phyloP scores from a whole-genome alignment of 2,329 filamentous ascomycete species.

The Atkinsonella hypoxylon region DNA sequence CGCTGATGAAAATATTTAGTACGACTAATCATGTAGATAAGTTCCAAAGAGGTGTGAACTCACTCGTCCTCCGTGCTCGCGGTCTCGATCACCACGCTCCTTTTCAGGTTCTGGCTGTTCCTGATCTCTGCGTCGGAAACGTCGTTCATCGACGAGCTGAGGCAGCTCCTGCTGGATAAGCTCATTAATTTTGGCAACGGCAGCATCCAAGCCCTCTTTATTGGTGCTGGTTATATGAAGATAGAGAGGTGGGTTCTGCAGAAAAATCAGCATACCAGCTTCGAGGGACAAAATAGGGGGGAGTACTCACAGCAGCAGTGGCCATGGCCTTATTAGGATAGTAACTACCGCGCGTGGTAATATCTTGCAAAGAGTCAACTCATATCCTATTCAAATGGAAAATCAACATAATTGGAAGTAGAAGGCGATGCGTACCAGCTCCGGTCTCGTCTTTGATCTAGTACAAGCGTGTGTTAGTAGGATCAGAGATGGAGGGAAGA shows the following conservation, averaged over 20 bases:
- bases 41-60: constrained; percentile 12
- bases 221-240: constrained; percentile 89
- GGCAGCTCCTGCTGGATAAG: constrained; percentile 94
- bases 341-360: constrained; percentile 93
- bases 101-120: constrained; percentile 64
- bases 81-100: constrained; percentile 49
- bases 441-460: constrained; percentile 99
- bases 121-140: constrained; percentile 74
- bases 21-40: too few species aligned
- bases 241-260: constrained; percentile 80
- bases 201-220: constrained; percentile 83
- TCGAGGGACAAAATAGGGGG: neutral
- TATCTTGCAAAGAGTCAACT: constrained; percentile 61
- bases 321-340: constrained; percentile 98
- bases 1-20: constrained; percentile 41
- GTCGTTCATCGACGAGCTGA: constrained; percentile 85
- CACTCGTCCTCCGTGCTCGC: constrained; percentile 68
- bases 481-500: constrained; percentile 57
- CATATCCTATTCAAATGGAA: constrained; percentile 24
- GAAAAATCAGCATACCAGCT: neutral
- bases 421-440: constrained; percentile 71
- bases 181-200: constrained; percentile 80
- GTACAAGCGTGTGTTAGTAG: constrained; percentile 84
- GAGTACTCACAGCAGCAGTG: constrained; percentile 64
- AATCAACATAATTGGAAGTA: constrained; percentile 15